Evolutionary conservation across 768 basidiomycete species (phyloP).

Genomic region (Calocera viscosa): DNA sequence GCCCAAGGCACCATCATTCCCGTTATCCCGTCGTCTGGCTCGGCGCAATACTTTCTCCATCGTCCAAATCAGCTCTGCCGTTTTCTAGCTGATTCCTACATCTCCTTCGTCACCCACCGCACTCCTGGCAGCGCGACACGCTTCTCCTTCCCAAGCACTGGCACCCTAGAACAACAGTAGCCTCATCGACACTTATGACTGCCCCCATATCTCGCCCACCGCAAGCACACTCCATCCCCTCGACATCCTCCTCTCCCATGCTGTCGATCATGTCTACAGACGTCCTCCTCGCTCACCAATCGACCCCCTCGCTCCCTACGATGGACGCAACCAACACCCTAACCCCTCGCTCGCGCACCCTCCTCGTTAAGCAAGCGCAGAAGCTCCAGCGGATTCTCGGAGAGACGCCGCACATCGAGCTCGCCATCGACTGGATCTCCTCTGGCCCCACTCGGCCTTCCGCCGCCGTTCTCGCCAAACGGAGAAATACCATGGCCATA

Average conservation of each 20-base stretch:
- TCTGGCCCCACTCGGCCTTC: not conserved
- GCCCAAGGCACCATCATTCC: not conserved
- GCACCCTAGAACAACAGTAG: not conserved
- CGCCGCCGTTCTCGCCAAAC: slow-evolving; percentile 1
- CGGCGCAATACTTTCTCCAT: too few relatives aligned
- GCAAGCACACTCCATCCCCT: not conserved
- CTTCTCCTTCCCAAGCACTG: not conserved
- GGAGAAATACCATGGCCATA: not conserved
- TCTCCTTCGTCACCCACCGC: not conserved
- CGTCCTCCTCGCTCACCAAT: not conserved
- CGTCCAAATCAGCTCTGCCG: too few relatives aligned
- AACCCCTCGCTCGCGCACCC: not conserved
- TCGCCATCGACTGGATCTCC: not conserved
- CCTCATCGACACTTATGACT: not conserved
- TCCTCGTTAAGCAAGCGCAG: slow-evolving; percentile 2
- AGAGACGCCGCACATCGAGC: slow-evolving; percentile 1
- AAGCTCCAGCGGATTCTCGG: slow-evolving; percentile 6
- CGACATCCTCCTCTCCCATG: not conserved
- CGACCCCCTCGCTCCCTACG: not conserved
- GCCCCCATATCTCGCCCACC: not conserved
- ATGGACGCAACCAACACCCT: slow-evolving; percentile 1
- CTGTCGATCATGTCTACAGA: not conserved
- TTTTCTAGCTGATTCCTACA: too few relatives aligned
- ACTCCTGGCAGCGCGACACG: not conserved
- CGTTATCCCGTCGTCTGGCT: not conserved